These are phyloP conservation scores for Circinella umbellata DNA, from an alignment of 371 early-diverging fungal genomes.

Conservation along the genomic window DNA sequence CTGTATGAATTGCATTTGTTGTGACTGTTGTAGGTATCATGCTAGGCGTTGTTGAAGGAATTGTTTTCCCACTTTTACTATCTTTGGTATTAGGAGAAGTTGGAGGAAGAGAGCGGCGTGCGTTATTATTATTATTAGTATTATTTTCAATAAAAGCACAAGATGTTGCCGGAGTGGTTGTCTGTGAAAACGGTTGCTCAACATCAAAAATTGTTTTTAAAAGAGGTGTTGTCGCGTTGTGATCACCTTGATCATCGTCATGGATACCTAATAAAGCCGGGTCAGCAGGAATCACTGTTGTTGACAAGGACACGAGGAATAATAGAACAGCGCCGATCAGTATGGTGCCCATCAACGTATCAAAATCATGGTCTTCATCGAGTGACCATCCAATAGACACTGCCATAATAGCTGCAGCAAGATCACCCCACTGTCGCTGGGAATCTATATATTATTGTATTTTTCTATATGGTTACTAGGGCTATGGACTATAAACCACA, in stretches of 20 bases:
- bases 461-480: no score
- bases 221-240: slow-evolving; percentile 12
- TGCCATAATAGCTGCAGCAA: slow-evolving; percentile 32
- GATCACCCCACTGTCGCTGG: slow-evolving; percentile 40
- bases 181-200: not conserved
- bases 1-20: not conserved
- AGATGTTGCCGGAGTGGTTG: slow-evolving; percentile 13
- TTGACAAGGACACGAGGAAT: slow-evolving; percentile 43
- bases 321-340: slow-evolving; percentile 39
- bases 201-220: slow-evolving; percentile 17
- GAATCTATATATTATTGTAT: slow-evolving; percentile 18
- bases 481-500: no score
- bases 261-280: slow-evolving; percentile 22
- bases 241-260: slow-evolving; percentile 14
- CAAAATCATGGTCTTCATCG: slow-evolving; percentile 52
- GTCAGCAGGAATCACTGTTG: slow-evolving; percentile 40
- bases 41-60: not conserved
- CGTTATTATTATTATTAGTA: no score
- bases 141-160: no score
- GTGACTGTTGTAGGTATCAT: slow-evolving; percentile 3
- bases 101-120: no score
- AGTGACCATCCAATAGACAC: slow-evolving; percentile 40
- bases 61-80: no score
- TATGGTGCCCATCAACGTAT: slow-evolving; percentile 43
- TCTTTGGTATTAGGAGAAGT: no score